Conservation (phyloP, 495 filamentous ascomycete genomes). For the Xylaria venustula region DNA sequence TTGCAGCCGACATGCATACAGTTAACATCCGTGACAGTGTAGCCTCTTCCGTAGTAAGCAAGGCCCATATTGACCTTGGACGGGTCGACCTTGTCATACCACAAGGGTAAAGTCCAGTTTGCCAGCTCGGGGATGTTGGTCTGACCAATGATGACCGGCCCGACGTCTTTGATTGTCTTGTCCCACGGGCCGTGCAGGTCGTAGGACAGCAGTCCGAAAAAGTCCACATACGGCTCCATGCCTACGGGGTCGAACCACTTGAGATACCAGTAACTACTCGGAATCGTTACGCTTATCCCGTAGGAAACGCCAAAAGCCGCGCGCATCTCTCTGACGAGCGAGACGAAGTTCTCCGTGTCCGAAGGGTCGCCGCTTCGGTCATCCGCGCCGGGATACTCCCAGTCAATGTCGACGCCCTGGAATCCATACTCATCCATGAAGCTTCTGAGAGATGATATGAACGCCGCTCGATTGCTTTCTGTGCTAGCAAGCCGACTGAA, state of each 20-base stretch:
- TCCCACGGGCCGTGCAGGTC: slow-evolving; percentile 28
- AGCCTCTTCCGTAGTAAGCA: slow-evolving; percentile 44
- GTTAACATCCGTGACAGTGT: slow-evolving; percentile 31
- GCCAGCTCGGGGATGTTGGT: slow-evolving; percentile 41
- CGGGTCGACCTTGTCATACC: slow-evolving; percentile 31
- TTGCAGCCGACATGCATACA: slow-evolving; percentile 35
- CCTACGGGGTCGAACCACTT: slow-evolving; percentile 40
- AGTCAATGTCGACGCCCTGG: slow-evolving; percentile 59
- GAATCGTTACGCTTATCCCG: slow-evolving; percentile 42
- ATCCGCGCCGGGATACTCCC: slow-evolving; percentile 51
- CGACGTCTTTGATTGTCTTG: neutral
- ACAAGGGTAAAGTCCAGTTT: slow-evolving; percentile 30
- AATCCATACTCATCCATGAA: slow-evolving; percentile 52
- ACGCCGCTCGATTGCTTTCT: slow-evolving; percentile 33
- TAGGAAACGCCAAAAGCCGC: slow-evolving; percentile 31
- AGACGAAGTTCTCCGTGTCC: slow-evolving; percentile 44
- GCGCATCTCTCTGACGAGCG: slow-evolving; percentile 43
- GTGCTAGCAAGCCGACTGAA: slow-evolving; percentile 22
- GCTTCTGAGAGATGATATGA: slow-evolving; percentile 39
- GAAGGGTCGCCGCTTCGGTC: slow-evolving; percentile 37
- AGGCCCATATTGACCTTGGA: slow-evolving; percentile 39
- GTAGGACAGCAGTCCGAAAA: slow-evolving; percentile 53
- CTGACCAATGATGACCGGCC: slow-evolving; percentile 20
- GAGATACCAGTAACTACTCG: slow-evolving; percentile 41
- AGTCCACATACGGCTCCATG: slow-evolving; percentile 46